Percentiles rank a stretch among this genome's conserved stretches.
phyloP scores from a whole-genome alignment of 2,329 filamentous ascomycete species.

The Pseudocercospora ulei region DNA sequence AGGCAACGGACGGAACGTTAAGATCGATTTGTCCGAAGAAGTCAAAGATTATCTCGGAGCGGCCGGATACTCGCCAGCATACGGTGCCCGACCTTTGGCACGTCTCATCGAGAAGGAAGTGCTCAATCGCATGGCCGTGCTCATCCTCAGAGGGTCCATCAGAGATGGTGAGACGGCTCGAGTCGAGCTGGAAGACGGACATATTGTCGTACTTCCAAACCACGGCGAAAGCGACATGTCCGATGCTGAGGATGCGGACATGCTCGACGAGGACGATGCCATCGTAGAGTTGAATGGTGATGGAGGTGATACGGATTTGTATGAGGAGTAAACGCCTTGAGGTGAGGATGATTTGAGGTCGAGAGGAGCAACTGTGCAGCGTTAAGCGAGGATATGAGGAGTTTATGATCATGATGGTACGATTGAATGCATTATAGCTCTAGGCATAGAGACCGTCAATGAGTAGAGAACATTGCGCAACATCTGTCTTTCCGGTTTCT shows the following conservation, averaged over 20 bases:
- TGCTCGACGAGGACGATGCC: conserved; percentile 66
- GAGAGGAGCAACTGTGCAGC: conserved; percentile 14
- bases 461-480: conserved; percentile 3
- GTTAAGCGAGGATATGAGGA: conserved; percentile 16
- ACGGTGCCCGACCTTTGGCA: conserved; percentile 79
- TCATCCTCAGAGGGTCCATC: conserved; percentile 77
- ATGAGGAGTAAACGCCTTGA: conserved; percentile 39
- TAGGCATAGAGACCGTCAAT: conserved; percentile 4
- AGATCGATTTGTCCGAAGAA: conserved; percentile 69
- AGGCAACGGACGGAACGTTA: conserved; percentile 73
- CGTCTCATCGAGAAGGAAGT: conserved; percentile 96
- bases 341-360: conserved; percentile 1
- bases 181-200: conserved; percentile 68
- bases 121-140: conserved; percentile 80
- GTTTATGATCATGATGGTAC: conserved; percentile 7
- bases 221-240: conserved; percentile 55
- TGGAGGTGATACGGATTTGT: conserved; percentile 53
- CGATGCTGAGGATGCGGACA: conserved; percentile 52
- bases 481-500: no score
- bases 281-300: conserved; percentile 55
- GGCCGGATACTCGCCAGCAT: conserved; percentile 88
- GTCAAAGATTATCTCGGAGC: conserved; percentile 89
- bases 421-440: conserved; percentile 8
- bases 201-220: conserved; percentile 73
- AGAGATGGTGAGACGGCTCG: conserved; percentile 74